These are phyloP conservation scores for Thermomyces lanuginosus DNA, from an alignment of 2,329 filamentous ascomycete species.

Conservation along the genomic window DNA sequence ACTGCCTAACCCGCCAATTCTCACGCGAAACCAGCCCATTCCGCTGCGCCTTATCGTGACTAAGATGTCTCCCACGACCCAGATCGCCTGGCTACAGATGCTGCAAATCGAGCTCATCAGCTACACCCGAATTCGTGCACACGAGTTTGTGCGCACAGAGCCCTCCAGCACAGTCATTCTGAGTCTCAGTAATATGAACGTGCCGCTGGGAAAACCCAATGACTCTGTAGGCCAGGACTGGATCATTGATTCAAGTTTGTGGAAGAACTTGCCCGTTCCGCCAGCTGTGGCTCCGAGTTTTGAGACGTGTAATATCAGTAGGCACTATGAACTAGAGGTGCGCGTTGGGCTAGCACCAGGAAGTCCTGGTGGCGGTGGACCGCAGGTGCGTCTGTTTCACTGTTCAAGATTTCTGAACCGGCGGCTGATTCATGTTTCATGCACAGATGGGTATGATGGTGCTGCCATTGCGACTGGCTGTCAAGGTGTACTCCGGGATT, in stretches of 20 bases:
- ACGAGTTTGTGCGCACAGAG: constrained; percentile 56
- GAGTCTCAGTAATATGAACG: constrained; percentile 52
- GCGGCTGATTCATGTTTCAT: constrained; percentile 16
- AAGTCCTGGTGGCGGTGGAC: constrained; percentile 36
- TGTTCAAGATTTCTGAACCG: not conserved
- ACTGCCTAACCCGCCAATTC: constrained; percentile 68
- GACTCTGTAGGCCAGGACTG: constrained; percentile 50
- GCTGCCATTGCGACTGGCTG: constrained; percentile 60
- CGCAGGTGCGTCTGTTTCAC: constrained; percentile 20
- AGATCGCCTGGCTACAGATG: constrained; percentile 58
- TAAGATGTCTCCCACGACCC: constrained; percentile 52
- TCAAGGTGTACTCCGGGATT: constrained; percentile 78
- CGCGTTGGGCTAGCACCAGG: constrained; percentile 64
- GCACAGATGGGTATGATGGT: constrained; percentile 65
- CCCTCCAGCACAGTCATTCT: constrained; percentile 59
- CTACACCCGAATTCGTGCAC: constrained; percentile 61
- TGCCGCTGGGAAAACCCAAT: constrained; percentile 46
- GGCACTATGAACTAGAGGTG: constrained; percentile 70
- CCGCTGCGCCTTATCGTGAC: constrained; percentile 67
- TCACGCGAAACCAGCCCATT: constrained; percentile 76
- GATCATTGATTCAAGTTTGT: constrained; percentile 52
- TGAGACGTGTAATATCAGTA: constrained; percentile 68
- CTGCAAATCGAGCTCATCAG: constrained; percentile 71
- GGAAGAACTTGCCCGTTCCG: constrained; percentile 57
- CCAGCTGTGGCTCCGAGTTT: constrained; percentile 81